A percentile compares a stretch with the other conserved stretches of the same genome.
Evolutionary conservation across 2,329 filamentous ascomycete genomes (phyloP).

Genomic region (Trichoderma sp.): DNA sequence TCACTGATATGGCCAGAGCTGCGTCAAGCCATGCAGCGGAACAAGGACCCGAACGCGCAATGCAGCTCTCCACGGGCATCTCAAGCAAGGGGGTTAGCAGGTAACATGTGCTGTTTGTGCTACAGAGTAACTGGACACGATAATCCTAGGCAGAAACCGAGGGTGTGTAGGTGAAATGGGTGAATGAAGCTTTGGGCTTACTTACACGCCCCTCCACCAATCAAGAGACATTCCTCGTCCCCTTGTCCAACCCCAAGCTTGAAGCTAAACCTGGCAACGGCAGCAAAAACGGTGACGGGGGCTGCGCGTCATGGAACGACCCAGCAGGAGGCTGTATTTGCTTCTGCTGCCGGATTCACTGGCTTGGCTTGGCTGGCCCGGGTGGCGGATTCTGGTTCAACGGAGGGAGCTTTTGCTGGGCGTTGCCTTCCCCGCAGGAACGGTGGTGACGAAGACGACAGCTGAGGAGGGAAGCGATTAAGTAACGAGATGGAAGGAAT

Average conservation of each 20-base stretch:
- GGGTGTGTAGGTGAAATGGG: neutral
- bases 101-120: neutral
- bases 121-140: neutral
- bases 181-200: neutral
- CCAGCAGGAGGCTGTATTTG: neutral
- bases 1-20: neutral
- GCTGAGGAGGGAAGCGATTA: neutral
- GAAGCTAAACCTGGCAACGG: neutral
- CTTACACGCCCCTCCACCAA: conserved; percentile 1
- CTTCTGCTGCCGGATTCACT: neutral
- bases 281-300: conserved; percentile 15
- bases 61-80: neutral
- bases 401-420: neutral
- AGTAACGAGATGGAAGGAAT: neutral
- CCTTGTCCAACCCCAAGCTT: neutral
- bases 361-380: neutral
- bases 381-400: conserved; percentile 3
- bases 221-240: neutral
- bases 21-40: neutral
- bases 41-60: neutral
- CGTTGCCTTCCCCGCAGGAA: neutral
- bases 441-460: neutral
- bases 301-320: conserved; percentile 12
- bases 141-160: neutral
- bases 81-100: neutral